phyloP scores from a whole-genome alignment of 768 basidiomycete species.

The Russula brevipes region DNA sequence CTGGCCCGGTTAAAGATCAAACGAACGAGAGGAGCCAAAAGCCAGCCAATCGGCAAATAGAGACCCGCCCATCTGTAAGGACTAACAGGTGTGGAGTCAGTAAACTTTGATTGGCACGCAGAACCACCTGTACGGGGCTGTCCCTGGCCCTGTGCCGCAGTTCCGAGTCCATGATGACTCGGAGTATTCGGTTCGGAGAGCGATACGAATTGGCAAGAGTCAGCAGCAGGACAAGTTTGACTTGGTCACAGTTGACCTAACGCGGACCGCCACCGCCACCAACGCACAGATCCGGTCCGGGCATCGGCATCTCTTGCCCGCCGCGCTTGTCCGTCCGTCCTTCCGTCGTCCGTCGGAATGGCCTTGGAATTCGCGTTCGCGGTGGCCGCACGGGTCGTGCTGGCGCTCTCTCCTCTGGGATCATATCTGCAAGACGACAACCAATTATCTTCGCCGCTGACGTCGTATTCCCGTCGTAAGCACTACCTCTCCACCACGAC shows the following conservation, averaged over 20 bases:
- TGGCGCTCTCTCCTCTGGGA: conserved; percentile 49
- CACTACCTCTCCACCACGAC: conserved; percentile 11
- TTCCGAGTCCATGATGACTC: background rate
- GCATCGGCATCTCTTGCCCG: no score
- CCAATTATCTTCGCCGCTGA: conserved; percentile 76
- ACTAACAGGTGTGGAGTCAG: background rate
- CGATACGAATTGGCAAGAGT: no score
- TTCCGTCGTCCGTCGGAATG: background rate
- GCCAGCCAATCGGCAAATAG: background rate
- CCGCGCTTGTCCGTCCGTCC: background rate
- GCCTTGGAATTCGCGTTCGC: conserved; percentile 29
- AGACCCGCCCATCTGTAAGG: background rate
- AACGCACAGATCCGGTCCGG: no score
- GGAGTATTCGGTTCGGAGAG: no score
- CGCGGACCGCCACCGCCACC: background rate
- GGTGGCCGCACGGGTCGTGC: conserved; percentile 44
- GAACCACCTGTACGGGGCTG: background rate
- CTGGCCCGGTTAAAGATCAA: conserved; percentile 5
- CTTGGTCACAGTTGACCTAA: no score
- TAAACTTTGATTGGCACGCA: no score
- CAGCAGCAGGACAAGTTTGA: background rate
- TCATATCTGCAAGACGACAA: conserved; percentile 59
- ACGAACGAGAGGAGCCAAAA: background rate
- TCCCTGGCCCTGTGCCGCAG: background rate
- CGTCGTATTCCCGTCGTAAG: conserved; percentile 73